Percentiles rank a stretch among this genome's conserved stretches.
These are phyloP conservation scores for Fraxinus angustifolia DNA, from an alignment of 305 asterid genomes.

Conservation along the genomic window DNA sequence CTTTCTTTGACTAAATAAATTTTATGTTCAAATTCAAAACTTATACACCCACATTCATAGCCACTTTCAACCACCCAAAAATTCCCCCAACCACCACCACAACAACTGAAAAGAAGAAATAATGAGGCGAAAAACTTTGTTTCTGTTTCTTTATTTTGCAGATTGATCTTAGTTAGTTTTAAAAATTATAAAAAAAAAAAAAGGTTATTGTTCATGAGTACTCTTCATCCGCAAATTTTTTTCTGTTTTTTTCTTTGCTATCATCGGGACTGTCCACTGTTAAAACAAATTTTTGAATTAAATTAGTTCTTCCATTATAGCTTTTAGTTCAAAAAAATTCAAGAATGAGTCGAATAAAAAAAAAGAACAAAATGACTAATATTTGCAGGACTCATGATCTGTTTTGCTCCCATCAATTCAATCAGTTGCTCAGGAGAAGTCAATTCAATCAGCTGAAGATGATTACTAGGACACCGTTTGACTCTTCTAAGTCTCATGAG, in stretches of 20 bases:
- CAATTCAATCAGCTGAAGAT: background rate
- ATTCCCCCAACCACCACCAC: background rate
- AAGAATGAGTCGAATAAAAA: background rate
- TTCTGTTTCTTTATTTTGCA: background rate
- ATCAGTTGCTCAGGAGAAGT: background rate
- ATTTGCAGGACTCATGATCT: background rate
- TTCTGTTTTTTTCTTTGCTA: background rate
- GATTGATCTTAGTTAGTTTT: background rate
- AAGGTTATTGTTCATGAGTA: background rate
- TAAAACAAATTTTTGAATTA: background rate
- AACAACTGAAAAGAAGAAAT: background rate
- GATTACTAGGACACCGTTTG: background rate
- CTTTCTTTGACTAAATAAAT: background rate
- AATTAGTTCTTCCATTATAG: background rate
- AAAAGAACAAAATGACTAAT: background rate
- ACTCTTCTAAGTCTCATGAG: background rate
- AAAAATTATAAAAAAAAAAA: too few relatives aligned
- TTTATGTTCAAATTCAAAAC: background rate
- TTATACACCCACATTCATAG: background rate
- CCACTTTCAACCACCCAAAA: background rate
- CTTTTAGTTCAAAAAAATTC: background rate
- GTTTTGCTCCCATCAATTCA: background rate
- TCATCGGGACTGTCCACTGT: background rate
- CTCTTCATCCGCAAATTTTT: background rate
- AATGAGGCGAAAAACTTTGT: background rate